A percentile compares a stretch with the other conserved stretches of the same genome.
phyloP scores from a whole-genome alignment of 1,284 basidiomycete genomes.

The Heterobasidion parviporum region DNA sequence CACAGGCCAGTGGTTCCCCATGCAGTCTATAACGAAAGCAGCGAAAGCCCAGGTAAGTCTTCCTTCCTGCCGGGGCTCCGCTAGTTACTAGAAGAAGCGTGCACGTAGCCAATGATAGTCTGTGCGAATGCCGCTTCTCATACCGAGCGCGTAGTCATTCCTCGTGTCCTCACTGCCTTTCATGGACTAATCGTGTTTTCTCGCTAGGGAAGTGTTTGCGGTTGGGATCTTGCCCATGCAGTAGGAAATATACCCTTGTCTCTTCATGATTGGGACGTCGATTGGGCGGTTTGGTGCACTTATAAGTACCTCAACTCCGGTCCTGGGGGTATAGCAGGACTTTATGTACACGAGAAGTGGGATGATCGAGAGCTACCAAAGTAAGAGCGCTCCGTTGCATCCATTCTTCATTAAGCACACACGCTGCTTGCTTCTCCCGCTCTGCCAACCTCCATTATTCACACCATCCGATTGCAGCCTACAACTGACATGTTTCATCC shows the following conservation, averaged over 20 bases:
- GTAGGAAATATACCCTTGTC: constrained; percentile 87
- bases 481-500: constrained; percentile 9
- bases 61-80: constrained; percentile 2
- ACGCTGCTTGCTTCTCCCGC: constrained; percentile 11
- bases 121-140: background rate
- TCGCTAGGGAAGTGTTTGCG: constrained; percentile 79
- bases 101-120: background rate
- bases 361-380: constrained; percentile 47
- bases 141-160: background rate
- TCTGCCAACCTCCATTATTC: constrained; percentile 2
- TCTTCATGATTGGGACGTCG: constrained; percentile 90
- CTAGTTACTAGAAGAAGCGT: background rate
- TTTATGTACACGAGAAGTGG: constrained; percentile 86
- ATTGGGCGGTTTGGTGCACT: constrained; percentile 97
- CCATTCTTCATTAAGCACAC: background rate
- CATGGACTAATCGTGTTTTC: constrained; percentile 8
- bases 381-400: constrained; percentile 28
- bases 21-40: constrained; percentile 74
- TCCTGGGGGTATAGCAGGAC: constrained; percentile 91
- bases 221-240: constrained; percentile 96
- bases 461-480: background rate
- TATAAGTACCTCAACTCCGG: constrained; percentile 98
- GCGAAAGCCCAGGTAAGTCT: constrained; percentile 70
- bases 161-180: constrained; percentile 1
- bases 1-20: constrained; percentile 94